Evolutionary conservation across 2,329 filamentous ascomycete genomes (phyloP), one percentile per base, ranked within the genome.

Genomic region (Fusarium verrucosum): DNA sequence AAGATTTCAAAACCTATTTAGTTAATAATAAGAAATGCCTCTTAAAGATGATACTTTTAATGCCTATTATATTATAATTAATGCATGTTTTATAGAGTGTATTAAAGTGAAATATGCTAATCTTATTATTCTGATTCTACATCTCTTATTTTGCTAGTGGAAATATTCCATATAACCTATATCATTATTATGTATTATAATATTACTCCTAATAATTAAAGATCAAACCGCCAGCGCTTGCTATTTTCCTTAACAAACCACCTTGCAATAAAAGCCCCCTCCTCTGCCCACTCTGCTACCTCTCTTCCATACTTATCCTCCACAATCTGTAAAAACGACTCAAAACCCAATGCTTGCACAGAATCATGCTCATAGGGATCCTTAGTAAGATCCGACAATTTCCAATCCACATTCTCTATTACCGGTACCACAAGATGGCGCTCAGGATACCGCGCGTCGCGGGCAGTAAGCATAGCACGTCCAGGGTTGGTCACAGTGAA

Each of bases 231-330:
- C 69, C 73, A 77, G 50, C 74, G 71, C 56, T 70, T 75, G 52
- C 68, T 69, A 43, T 76, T 76, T 56, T 76, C 74, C 42, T 75
- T 72, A 5, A 75, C 71, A 62, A 72, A 77, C 74, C 75, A 76
- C 16, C 72, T 63, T 3, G 72, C 69, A 14, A 75, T 56, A 23
- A 73, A 73, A 7, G 73, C 69, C 1, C 70, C 75, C 42, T 74
- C 72, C 50, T 77, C 72, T 4, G 65, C 70, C 74, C 74, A 75
- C 16, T 66, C 64, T 4, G 73, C 67, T 3, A 67, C 65, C 4
- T 72, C 72, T 4, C 58, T 37, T 4, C 74, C 73, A 16, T 70
- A 59, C 40, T 59, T 62, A 13, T 55, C 46, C 26, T 75, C 59
- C 11, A 76, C 58, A 10, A 42, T 58, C 8, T 63, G 61, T 52